These are phyloP conservation scores for Miamiensis avidus DNA, from an alignment of 169 alveolate genomes.

Conservation along the genomic window DNA sequence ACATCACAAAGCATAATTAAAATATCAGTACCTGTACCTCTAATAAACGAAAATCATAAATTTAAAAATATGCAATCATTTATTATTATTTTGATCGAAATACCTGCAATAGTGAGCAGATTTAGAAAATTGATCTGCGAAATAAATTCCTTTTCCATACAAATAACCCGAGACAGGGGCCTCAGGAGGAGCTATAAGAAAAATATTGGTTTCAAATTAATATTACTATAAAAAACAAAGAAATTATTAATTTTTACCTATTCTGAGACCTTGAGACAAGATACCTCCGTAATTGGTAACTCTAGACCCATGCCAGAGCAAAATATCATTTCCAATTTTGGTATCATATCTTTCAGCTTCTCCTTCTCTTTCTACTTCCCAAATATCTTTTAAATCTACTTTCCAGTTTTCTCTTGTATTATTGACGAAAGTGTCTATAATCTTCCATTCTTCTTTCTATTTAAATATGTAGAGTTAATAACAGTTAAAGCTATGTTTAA, in stretches of 20 bases:
- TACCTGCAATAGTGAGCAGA: conserved; percentile 89
- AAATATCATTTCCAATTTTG: conserved; percentile 71
- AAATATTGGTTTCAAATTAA: background rate
- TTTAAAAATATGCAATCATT: too few species aligned
- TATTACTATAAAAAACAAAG: too few species aligned
- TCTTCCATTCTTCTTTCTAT: conserved; percentile 1
- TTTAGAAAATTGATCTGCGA: conserved; percentile 91
- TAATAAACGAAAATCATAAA: too few species aligned
- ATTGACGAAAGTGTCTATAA: background rate
- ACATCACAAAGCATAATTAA: conserved; percentile 82
- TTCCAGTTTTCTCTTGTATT: background rate
- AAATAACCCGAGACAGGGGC: conserved; percentile 92
- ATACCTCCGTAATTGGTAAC: conserved; percentile 90
- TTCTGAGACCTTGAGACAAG: conserved; percentile 86
- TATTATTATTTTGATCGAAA: conserved; percentile 69
- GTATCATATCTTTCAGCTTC: conserved; percentile 76
- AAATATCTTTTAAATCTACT: conserved; percentile 43
- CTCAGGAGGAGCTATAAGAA: conserved; percentile 88
- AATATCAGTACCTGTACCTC: background rate
- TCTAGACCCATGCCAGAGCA: conserved; percentile 93
- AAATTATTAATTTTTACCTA: conserved; percentile 21
- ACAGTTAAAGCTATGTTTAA: conserved; percentile 59
- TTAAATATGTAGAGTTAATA: background rate
- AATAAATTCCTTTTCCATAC: conserved; percentile 93
- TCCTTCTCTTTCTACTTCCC: conserved; percentile 66